Base-by-base conservation (phyloP, 2,329 filamentous ascomycete species). In the Penicillium carneum region DNA sequence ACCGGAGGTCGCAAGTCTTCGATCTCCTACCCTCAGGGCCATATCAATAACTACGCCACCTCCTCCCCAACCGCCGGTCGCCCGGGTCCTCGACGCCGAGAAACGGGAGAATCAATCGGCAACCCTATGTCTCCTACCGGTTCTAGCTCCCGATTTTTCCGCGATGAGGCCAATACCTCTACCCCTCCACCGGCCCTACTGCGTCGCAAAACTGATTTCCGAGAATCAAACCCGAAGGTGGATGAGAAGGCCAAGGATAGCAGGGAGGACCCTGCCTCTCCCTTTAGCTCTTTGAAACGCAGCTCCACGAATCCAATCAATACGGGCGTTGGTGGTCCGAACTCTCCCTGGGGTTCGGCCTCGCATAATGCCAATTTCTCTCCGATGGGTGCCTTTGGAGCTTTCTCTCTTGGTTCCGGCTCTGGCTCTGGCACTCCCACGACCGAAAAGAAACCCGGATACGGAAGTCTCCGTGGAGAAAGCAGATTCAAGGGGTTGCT, bases 401-500 rank as follows among this genome's bases (percentile, higher is more conserved):
- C 88, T 71, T 98, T 98, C 76, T 89, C 90, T n/a, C 77, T 96
- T 54, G 81, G 79, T 12, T 77, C 74, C 39, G 78, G 80, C 49
- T 80, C 82, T 33, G 78, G 80, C 49, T 80, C 82, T 36, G 83
- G 84, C 36, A 82, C 85, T 18, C 79, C 84, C 7, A 78, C 83
- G 8, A 81, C 84, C 4, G 92, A 96, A 57, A 96, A 95, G 80
- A 88, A 91, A 69, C 74, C 86, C 31, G 84, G 84, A 10, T 86
- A 90, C 70, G 89, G 87, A 31, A 88, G 86, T 72, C 78, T 86
- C 31, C 84, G 90, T 59, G 88, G 90, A 2, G 91, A 92, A 73
- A 97, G 93, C 75, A 88, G 93, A 31, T 88, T 97, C 71, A 94
- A 93, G 67, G 92, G 92, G 72, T 78, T 97, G 23, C 89, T 97